A percentile compares a stretch with the other conserved stretches of the same genome.
phyloP scores from a whole-genome alignment of 2,329 filamentous ascomycete genomes.

The Penicillium janthinellum region DNA sequence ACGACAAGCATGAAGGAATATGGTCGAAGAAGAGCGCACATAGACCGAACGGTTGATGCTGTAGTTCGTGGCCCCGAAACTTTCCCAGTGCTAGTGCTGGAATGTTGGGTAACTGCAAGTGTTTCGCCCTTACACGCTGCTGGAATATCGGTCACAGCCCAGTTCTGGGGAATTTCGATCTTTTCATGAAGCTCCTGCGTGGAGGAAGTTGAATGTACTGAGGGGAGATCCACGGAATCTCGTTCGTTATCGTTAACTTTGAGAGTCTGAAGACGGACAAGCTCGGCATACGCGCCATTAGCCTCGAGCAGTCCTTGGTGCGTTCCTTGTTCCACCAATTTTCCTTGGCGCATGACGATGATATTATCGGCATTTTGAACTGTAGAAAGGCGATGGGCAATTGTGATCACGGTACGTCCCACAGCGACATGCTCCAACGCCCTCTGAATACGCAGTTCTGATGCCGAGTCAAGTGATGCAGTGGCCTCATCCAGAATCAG shows the following conservation, averaged over 20 bases:
- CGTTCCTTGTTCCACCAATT: slow-evolving; percentile 89
- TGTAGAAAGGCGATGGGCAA: slow-evolving; percentile 91
- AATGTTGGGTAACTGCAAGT: background rate
- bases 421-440: slow-evolving; percentile 83
- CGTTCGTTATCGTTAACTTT: slow-evolving; percentile 20
- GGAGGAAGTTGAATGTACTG: background rate
- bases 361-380: slow-evolving; percentile 95
- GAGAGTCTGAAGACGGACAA: slow-evolving; percentile 78
- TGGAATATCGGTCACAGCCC: background rate
- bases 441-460: slow-evolving; percentile 89
- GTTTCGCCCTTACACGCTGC: background rate
- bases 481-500: slow-evolving; percentile 94
- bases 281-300: slow-evolving; percentile 74
- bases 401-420: slow-evolving; percentile 90
- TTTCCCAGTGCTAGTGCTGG: background rate
- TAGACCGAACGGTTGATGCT: background rate
- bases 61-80: background rate
- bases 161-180: background rate
- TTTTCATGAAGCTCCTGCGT: background rate
- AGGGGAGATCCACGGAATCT: background rate
- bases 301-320: slow-evolving; percentile 75
- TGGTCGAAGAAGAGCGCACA: background rate
- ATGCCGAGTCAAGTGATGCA: slow-evolving; percentile 89
- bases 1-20: slow-evolving; percentile 60
- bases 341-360: slow-evolving; percentile 81